Evolutionary conservation across 495 filamentous ascomycete genomes (phyloP), one percentile per base, ranked within the genome.

Genomic region (Trichoderma orchidacearum): DNA sequence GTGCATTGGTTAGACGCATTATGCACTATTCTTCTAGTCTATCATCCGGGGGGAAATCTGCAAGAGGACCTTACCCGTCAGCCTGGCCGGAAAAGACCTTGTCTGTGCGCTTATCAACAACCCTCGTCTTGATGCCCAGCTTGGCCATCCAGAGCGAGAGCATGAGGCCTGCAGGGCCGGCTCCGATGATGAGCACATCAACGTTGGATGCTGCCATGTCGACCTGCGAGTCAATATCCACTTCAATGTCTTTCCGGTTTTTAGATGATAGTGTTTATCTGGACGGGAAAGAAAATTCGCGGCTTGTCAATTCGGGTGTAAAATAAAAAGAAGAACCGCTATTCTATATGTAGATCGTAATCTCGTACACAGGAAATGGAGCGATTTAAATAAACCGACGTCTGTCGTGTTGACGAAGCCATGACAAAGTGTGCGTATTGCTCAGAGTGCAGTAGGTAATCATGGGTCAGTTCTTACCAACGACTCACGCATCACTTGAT

Each of bases 81-180:
- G 82, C 82, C 61, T 85, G 82, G 2, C 82, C 81, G 15, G 68
- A 74, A 60, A 72, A 75, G 13, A 80, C 70, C 57, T 76, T 78
- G 4, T 69, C 78, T 6, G 64, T 68, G 30, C 78, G 71, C 59
- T 85, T 85, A 63, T 86, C 84, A 18, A 88, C 62, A 21, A 85
- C 79, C 5, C 80, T 72, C 5, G 79, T 66, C n/a, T 75, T 65
- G 54, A 86, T 71, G 3, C 81, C 81, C 58, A 71, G 81, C 41
- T 74, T 74, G 12, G 83, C 75, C 66, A 85, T 75, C 78, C 83
- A 86, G 48, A 76, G 71, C 0, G 84, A 81, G 21, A 76, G 75
- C 76, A 84, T 83, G 8, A 86, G 72, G 51, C 79, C 83, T 0
- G 83, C 76, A 0, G 84, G 84, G n/a, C 83, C 83, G 15, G 84